A percentile compares a stretch with the other conserved stretches of the same genome.
These are phyloP conservation scores for Phytophthora syringae DNA, from an alignment of 352 stramenopile species.

Conservation along the genomic window DNA sequence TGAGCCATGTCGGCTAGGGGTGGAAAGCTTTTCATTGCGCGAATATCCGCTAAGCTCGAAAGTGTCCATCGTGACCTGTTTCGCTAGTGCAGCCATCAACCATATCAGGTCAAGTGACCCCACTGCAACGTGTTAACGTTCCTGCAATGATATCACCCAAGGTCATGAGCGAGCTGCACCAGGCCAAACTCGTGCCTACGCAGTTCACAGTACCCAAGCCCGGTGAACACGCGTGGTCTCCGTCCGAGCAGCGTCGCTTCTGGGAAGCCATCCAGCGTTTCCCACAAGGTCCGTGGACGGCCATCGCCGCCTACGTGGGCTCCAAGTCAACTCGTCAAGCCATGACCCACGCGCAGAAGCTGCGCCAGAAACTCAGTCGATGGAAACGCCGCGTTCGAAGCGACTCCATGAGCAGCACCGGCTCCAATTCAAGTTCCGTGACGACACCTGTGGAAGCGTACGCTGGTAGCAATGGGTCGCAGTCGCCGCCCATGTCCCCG, in stretches of 20 bases:
- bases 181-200: conserved; percentile 60
- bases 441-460: conserved; percentile 22
- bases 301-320: conserved; percentile 64
- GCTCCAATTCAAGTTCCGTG: conserved; percentile 30
- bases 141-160: conserved; percentile 60
- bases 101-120: neutral
- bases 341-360: conserved; percentile 76
- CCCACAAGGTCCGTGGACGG: conserved; percentile 66
- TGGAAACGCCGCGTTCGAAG: conserved; percentile 59
- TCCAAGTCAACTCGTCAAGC: conserved; percentile 71
- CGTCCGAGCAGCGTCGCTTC: conserved; percentile 54
- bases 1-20: conserved; percentile 23
- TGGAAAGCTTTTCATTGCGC: conserved; percentile 33
- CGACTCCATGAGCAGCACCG: conserved; percentile 28
- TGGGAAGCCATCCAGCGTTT: conserved; percentile 68
- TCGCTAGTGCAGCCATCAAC: conserved; percentile 26
- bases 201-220: conserved; percentile 67
- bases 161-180: conserved; percentile 63
- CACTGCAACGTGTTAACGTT: neutral
- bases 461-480: conserved; percentile 16
- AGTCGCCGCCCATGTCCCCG: conserved; percentile 37
- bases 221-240: conserved; percentile 57
- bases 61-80: conserved; percentile 1
- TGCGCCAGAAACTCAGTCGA: conserved; percentile 68
- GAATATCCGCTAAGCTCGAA: conserved; percentile 21